Evolutionary conservation across 2,329 filamentous ascomycete genomes (phyloP).

Genomic region (Pseudogymnoascus sp.): DNA sequence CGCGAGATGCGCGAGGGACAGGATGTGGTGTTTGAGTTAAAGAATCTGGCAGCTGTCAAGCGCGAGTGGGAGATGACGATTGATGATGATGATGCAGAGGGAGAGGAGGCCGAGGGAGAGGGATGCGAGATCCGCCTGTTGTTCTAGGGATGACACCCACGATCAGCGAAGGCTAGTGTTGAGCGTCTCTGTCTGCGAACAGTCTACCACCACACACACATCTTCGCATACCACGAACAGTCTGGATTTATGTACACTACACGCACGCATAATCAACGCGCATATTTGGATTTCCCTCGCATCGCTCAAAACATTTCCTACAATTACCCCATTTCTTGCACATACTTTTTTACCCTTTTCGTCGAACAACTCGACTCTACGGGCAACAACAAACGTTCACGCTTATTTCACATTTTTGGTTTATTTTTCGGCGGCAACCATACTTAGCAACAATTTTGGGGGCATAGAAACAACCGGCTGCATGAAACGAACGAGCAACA

Average conservation of each 20-base stretch:
- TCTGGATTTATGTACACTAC: neutral
- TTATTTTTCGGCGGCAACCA: neutral
- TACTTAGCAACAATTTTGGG: neutral
- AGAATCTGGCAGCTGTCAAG: slow-evolving; percentile 38
- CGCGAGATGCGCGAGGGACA: slow-evolving; percentile 79
- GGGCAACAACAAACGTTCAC: neutral
- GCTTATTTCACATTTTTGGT: neutral
- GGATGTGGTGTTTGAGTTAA: slow-evolving; percentile 72
- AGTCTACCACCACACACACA: neutral
- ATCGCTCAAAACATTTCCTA: neutral
- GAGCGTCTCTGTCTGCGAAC: neutral
- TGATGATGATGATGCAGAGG: slow-evolving; percentile 32
- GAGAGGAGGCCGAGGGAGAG: slow-evolving; percentile 10
- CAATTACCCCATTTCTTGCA: neutral
- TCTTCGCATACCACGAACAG: neutral
- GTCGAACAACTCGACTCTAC: too few relatives aligned
- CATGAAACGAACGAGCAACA: slow-evolving; percentile 1
- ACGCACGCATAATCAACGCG: neutral
- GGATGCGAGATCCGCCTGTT: slow-evolving; percentile 28
- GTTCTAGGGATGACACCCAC: slow-evolving; percentile 23
- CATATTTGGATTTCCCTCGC: neutral
- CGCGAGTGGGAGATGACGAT: slow-evolving; percentile 55
- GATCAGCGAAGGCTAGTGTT: neutral
- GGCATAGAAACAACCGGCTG: neutral
- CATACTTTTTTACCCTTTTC: neutral